phyloP scores from a whole-genome alignment of 805 yeast genomes.

The Pichia heedii region DNA sequence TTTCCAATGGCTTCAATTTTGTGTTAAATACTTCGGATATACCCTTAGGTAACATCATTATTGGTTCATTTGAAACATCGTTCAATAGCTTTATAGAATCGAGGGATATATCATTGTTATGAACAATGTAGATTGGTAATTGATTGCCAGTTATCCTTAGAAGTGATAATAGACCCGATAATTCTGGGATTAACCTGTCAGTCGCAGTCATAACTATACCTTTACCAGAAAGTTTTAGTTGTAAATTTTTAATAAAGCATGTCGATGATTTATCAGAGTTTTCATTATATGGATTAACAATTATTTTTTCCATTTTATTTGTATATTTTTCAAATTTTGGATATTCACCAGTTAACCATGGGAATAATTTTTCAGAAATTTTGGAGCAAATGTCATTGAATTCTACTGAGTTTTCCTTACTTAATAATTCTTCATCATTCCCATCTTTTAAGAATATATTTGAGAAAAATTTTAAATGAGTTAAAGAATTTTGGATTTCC shows the following conservation, averaged over 20 bases:
- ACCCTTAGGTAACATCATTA: slow-evolving; percentile 21
- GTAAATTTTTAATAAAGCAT: slow-evolving; percentile 24
- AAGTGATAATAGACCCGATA: slow-evolving; percentile 39
- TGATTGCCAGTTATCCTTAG: slow-evolving; percentile 41
- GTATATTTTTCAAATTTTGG: slow-evolving; percentile 33
- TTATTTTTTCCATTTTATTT: slow-evolving; percentile 10
- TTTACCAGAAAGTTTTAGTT: slow-evolving; percentile 29
- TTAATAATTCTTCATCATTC: not conserved
- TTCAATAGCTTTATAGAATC: slow-evolving; percentile 27
- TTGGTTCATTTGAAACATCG: slow-evolving; percentile 28
- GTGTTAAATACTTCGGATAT: too few species aligned
- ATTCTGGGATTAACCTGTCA: slow-evolving; percentile 39
- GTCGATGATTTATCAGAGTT: not conserved
- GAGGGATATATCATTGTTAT: slow-evolving; percentile 29
- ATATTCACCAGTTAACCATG: slow-evolving; percentile 32
- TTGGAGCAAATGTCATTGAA: slow-evolving; percentile 11
- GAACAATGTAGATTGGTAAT: slow-evolving; percentile 41
- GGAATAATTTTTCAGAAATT: slow-evolving; percentile 25
- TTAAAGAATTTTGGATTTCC: slow-evolving; percentile 19
- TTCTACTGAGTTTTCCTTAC: not conserved
- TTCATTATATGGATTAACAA: slow-evolving; percentile 8
- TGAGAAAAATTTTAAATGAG: slow-evolving; percentile 22
- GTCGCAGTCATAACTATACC: slow-evolving; percentile 50
- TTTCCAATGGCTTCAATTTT: slow-evolving; percentile 22
- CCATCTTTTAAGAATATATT: slow-evolving; percentile 14